Evolutionary conservation across 345 rosid genomes (phyloP), one percentile per base, ranked within the genome.

Genomic region (Acer saccharum): DNA sequence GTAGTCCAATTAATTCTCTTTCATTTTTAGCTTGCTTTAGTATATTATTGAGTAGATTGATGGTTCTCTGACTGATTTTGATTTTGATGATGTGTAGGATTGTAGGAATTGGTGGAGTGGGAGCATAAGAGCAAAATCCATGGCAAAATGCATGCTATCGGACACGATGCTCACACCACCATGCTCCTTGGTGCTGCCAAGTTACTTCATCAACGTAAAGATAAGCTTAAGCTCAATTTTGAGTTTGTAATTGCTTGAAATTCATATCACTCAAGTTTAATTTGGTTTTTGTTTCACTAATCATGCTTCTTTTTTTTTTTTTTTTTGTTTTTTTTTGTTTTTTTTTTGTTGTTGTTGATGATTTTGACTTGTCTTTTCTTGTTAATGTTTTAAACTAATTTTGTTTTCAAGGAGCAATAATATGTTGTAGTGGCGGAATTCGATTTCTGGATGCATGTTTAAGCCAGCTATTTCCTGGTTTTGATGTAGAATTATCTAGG

Each of bases 171-270:
- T 21, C 96, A 91, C 67, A 88, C 96, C 7, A 86, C 99, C 1
- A 95, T 90, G 98, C 92, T 92, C 25, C 96, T 95, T 52, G 99
- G 99, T 39, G 96, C 98, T 67, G 97, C 98, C 23, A 93, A 92
- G 82, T 83, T 93, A 83, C 98, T 95, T 76, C 84, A 80, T 80
- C 88, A 87, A 77, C 93, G 91, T 50, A 81, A 91, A 76, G 83
- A 88, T 72, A 55, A 68, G 14, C 92, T 95, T 72, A 86, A 85
- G 89, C 94, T 95, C 75, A 50, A 86, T 61, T 77, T 79, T 77
- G 20, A 20, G n/a, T 48, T 69, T 25, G 39, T 35, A 35, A 35
- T 35, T 4, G 39, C 39, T 35, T 35, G 39, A 35, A 35, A 35
- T 35, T 35, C 39, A 35, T 35, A 4, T 35, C 39, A 4, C 6